Evolutionary conservation across 192 early-diverging fungal species (phyloP), one percentile per base, ranked within the genome.

Genomic region (Piromyces finnis): DNA sequence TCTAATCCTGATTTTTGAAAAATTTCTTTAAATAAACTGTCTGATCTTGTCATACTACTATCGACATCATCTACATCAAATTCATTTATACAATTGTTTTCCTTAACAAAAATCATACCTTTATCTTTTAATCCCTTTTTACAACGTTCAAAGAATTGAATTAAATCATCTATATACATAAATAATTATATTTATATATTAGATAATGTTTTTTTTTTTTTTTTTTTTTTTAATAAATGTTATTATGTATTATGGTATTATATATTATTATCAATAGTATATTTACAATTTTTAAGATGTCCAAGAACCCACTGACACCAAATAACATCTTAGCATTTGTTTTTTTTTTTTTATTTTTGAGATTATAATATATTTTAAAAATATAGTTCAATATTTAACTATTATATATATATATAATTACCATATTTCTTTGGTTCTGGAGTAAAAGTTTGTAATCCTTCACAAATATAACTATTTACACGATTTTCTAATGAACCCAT

Each of bases 281-380:
- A n/a, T n/a, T 78, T 86, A 94, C 93, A 92, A 82, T 98, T 94
- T 5, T 92, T 97, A 81, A 98, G 87, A 85, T 98, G 96, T 29
- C 93, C 92, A 29, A 99, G 85, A 2, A 97, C 96, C 97, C 97
- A 98, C 85, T 98, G 97, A 83, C 93, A 95, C 97, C 97, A 99
- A 36, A 99, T 94, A n/a, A 95, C 85, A 81, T 97, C 94, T 68
- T 5, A 22, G 5, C 5, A 14, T 51, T 22, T 51, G 3, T 14
- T 51, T 22, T 22, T 51, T 51, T 14, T 22, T 22, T 51, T 22
- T 51, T 22, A 22, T 5, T 51, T 51, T 22, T 51, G 15, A 12
- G n/a, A n/a, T n/a, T n/a, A n/a, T n/a, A n/a, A n/a, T n/a, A n/a
- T n/a, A n/a, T n/a, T n/a, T n/a, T n/a, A n/a, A n/a, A n/a, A n/a